Evolutionary conservation across 495 filamentous ascomycete genomes (phyloP).

Genomic region (Penicillium herquei): DNA sequence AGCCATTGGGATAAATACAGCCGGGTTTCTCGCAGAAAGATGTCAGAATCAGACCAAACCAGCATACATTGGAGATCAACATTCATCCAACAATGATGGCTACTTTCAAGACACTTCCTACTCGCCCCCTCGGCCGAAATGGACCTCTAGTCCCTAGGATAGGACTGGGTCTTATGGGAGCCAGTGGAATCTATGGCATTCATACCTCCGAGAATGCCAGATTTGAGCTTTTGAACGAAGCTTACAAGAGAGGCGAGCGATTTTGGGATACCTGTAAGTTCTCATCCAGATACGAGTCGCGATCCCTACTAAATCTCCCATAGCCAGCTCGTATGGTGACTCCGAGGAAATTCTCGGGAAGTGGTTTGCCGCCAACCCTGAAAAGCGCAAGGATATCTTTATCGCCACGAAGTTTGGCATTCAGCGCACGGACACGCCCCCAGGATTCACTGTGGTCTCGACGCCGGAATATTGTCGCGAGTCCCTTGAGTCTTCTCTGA

Average conservation of each 20-base stretch:
- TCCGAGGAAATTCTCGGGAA: slow-evolving; percentile 49
- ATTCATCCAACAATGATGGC: slow-evolving; percentile 1
- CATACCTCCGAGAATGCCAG: slow-evolving; percentile 34
- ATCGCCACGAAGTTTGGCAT: slow-evolving; percentile 59
- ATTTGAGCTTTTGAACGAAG: slow-evolving; percentile 44
- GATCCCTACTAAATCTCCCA: neutral
- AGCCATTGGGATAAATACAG: neutral
- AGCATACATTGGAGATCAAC: neutral
- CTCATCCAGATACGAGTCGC: too few species aligned
- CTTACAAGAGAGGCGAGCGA: slow-evolving; percentile 50
- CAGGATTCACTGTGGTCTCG: slow-evolving; percentile 32
- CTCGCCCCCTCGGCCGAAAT: slow-evolving; percentile 50
- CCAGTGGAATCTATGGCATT: slow-evolving; percentile 47
- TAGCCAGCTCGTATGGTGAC: slow-evolving; percentile 48
- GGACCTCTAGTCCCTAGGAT: slow-evolving; percentile 55
- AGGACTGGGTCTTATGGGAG: slow-evolving; percentile 58
- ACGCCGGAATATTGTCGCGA: slow-evolving; percentile 52
- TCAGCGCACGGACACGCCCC: slow-evolving; percentile 12
- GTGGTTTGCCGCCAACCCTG: slow-evolving; percentile 53
- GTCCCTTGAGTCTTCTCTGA: slow-evolving; percentile 51
- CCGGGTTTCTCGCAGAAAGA: neutral
- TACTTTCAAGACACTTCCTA: slow-evolving; percentile 19
- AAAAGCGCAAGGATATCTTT: slow-evolving; percentile 58
- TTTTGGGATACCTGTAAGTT: slow-evolving; percentile 56
- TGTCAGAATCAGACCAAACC: too few species aligned